Base-by-base conservation (phyloP, 768 basidiomycete species). In the Pulveroboletus sp. region DNA sequence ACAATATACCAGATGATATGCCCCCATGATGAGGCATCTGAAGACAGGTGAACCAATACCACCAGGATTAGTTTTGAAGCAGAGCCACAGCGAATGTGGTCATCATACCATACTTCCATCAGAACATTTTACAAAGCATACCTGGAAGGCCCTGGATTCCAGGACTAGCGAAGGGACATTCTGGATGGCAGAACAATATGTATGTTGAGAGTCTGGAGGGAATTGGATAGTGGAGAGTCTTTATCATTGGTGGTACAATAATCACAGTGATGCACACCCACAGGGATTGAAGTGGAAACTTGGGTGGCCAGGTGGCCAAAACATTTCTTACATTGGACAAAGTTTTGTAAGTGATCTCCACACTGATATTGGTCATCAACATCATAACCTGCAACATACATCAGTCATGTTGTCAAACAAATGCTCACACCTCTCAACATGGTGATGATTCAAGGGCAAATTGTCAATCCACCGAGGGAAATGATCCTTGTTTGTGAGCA, bases 131-230 rank as follows among this genome's bases (percentile, higher is more conserved):
- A 5, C 5, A 5, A 22, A 2, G 22, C 14, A 22, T 8, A 40
- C 39, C 0, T 40, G 39, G 39, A 16, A 6, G 13, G 6, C 4
- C n/a, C 39, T 40, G 0, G 16, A 24, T 4, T 16, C 8, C 2
- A 4, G 5, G 4, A 37, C 1, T 5, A 40, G 16, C 36, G 16
- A 40, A 1, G 23, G 23, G 7, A 26, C 24, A 12, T 44, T 55
- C 9, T 55, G 46, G 54, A 40, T 51, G 41, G 22, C 45, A 1
- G 45, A 51, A 23, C 49, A 49, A 5, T 52, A 55, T n/a, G n/a
- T n/a, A n/a, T 13, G 36, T 55, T 0, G 10, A 2, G 1, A 52
- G 47, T 19, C 10, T 53, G 5, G 22, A 7, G 0, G 0, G 11
- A 2, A 14, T 49, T 1, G 47, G 47, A 0, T 43, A 55, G 7